Evolutionary conservation across 345 rosid species (phyloP), one percentile per base, ranked within the genome.

Genomic region (Citrus sp.): DNA sequence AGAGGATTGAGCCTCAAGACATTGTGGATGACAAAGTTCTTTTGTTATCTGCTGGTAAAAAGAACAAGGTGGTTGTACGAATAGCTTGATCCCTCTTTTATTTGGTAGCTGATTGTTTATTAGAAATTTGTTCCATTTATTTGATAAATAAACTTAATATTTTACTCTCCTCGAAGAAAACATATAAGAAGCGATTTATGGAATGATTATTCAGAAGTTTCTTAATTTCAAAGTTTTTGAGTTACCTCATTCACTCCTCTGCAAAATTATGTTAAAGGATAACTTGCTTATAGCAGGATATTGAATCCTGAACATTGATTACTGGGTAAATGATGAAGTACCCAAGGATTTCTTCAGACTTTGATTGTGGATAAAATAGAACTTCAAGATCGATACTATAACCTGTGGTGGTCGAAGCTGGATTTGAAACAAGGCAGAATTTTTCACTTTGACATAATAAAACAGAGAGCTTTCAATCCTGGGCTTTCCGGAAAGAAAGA

Each of bases 11-110:
- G 82, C 85, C 86, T 61, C 85, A 81, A 60, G 98, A 95, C 86
- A 86, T 95, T 70, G 93, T 93, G 80, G 97, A 92, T 75, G 97
- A 94, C 14, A 91, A 91, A 85, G 92, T 95, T 81, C 94, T 96
- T 58, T 94, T 96, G 73, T 79, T 96, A 79, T 96, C 98, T 24
- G 91, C 97, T 0, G 99, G 99, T 84, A 93, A 94, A 90, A 94
- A 96, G 90, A 96, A 96, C 81, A 93, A 96, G 86, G 93, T 96
- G 18, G 82, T 93, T 76, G 88, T 95, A 69, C 86, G 97, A 78
- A 88, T 95, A 67, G 84, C 90, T 79, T 93, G 88, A 92, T 40
- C 58, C 21, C 76, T 40, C 71, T 32, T 71, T 42, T 73, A 63
- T 64, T 55, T 77, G 3, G n/a, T 58, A 58, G 38, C 66, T 46